Conservation (phyloP, 768 basidiomycete species). For the Tulasnella sp. region DNA sequence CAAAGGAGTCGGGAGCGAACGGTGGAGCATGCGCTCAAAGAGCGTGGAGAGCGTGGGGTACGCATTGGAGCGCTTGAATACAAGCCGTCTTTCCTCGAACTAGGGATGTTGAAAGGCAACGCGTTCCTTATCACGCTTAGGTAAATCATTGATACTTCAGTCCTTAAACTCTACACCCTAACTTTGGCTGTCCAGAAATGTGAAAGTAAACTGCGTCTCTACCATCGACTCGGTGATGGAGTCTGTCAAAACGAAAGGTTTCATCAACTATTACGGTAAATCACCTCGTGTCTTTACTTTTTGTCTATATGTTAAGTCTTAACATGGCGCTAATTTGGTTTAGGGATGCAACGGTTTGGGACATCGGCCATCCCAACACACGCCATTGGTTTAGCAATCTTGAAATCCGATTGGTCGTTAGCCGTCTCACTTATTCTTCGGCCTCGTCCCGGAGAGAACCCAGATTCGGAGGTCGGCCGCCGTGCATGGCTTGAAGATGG, state of each 20-base stretch:
- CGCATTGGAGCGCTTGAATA: conserved; percentile 84
- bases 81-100: conserved; percentile 66
- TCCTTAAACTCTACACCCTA: conserved; percentile 1
- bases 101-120: conserved; percentile 96
- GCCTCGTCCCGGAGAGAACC: conserved; percentile 82
- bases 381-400: conserved; percentile 79
- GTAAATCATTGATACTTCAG: conserved; percentile 34
- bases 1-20: conserved; percentile 44
- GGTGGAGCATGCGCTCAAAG: conserved; percentile 44
- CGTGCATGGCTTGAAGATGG: conserved; percentile 81
- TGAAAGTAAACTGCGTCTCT: conserved; percentile 64
- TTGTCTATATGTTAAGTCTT: neutral
- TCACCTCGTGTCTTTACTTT: too few species aligned
- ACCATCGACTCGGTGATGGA: conserved; percentile 65
- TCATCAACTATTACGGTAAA: conserved; percentile 95
- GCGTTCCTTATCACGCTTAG: conserved; percentile 88
- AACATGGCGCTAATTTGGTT: neutral
- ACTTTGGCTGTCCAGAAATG: conserved; percentile 46
- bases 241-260: conserved; percentile 72
- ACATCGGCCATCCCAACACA: conserved; percentile 95
- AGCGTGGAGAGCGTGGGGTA: conserved; percentile 82
- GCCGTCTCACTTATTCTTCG: conserved; percentile 76
- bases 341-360: conserved; percentile 98
- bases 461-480: conserved; percentile 74
- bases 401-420: conserved; percentile 82